Evolutionary conservation across 176 grass and related monocot genomes (phyloP).

Genomic region (Triticum urartu): DNA sequence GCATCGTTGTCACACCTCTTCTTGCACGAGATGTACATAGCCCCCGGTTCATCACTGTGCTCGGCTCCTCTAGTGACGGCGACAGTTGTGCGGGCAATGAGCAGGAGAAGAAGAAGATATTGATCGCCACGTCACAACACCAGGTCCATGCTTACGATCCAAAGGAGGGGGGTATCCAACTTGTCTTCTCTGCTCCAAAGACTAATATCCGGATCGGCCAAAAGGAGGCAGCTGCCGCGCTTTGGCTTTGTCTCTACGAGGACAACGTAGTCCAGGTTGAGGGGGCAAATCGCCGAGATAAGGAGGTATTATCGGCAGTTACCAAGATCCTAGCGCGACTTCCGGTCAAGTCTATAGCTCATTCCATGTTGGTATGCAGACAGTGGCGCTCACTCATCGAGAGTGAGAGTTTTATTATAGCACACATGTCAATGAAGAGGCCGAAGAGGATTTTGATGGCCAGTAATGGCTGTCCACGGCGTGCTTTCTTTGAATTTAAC

Average conservation of each 20-base stretch:
- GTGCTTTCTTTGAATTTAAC: neutral
- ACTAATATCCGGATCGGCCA: neutral
- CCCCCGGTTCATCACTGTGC: slow-evolving; percentile 30
- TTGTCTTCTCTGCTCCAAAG: neutral
- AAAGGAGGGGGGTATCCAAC: neutral
- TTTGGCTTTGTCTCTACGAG: neutral
- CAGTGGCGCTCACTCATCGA: slow-evolving; percentile 10
- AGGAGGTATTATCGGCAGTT: neutral
- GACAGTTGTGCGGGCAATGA: neutral
- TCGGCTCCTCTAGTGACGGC: neutral
- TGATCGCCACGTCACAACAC: slow-evolving; percentile 23
- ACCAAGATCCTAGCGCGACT: slow-evolving; percentile 4
- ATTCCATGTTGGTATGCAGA: neutral
- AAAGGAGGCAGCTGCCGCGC: neutral
- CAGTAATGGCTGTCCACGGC: neutral
- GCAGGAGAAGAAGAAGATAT: neutral
- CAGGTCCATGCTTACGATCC: neutral
- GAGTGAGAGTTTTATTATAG: neutral
- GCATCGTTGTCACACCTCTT: neutral
- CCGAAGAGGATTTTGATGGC: neutral
- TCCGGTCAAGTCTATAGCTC: neutral
- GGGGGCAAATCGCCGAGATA: neutral
- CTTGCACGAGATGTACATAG: neutral
- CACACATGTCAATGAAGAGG: neutral
- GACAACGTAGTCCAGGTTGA: neutral